A percentile compares a stretch with the other conserved stretches of the same genome.
Evolutionary conservation across 768 basidiomycete species (phyloP).

Genomic region (Dendrothele bispora): DNA sequence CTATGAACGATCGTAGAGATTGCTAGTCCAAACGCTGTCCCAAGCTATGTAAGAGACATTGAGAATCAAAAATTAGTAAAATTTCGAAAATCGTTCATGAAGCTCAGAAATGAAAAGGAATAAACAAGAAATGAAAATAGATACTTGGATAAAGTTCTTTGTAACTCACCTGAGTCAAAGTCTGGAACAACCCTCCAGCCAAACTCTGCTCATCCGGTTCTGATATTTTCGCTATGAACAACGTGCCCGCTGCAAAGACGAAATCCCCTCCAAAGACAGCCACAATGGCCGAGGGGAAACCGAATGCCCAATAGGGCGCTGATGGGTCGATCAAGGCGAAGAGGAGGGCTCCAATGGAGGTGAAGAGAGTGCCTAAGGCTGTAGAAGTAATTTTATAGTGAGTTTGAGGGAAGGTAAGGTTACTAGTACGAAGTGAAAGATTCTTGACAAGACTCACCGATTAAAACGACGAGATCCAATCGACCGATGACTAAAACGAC

Average conservation of each 20-base stretch:
- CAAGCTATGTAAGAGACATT: conserved; percentile 53
- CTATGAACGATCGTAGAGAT: conserved; percentile 73
- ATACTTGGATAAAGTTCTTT: too few relatives aligned
- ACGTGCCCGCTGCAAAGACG: conserved; percentile 68
- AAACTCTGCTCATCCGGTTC: conserved; percentile 73
- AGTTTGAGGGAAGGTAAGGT: not conserved
- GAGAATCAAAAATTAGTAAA: not conserved
- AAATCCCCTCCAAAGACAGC: conserved; percentile 79
- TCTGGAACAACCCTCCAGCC: conserved; percentile 75
- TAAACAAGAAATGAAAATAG: too few relatives aligned
- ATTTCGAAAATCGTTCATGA: not conserved
- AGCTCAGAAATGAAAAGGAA: not conserved
- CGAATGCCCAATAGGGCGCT: conserved; percentile 70
- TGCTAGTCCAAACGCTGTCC: conserved; percentile 68
- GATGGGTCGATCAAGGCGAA: conserved; percentile 66
- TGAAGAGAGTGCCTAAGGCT: conserved; percentile 55
- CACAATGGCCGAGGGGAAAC: conserved; percentile 66
- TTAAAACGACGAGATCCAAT: conserved; percentile 54
- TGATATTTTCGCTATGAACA: conserved; percentile 72
- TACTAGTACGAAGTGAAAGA: too few relatives aligned
- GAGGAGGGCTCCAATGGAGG: conserved; percentile 56
- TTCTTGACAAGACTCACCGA: conserved; percentile 55
- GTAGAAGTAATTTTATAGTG: conserved; percentile 4
- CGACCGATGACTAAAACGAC: conserved; percentile 60
- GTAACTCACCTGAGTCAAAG: conserved; percentile 63